Evolutionary conservation across 495 filamentous ascomycete genomes (phyloP), one percentile per base, ranked within the genome.

Genomic region (Cercophora newfieldiana): DNA sequence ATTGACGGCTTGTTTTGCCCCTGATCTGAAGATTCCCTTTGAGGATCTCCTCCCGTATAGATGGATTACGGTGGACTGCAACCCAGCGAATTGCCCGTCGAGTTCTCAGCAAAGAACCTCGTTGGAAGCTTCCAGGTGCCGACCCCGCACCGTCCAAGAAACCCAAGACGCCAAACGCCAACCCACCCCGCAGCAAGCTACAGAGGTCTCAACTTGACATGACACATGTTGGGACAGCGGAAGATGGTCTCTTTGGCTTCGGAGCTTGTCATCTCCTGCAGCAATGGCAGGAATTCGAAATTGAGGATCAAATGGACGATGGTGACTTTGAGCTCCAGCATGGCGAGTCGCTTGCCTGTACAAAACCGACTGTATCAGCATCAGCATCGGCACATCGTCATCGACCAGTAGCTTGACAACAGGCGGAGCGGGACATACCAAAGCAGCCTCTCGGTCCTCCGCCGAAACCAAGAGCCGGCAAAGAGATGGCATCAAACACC

Each of bases 271-370:
- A 69, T 29, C 37, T 69, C 59, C 21, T 69, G 64, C 7, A 72
- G 74, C 44, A 75, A 48, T 16, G 72, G 67, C 44, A 72, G 66
- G 37, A 76, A 73, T 55, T 72, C 70, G 29, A 76, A 72, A 33
- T 66, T 73, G 54, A 75, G 66, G 30, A 71, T 53, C 7, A 67
- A 55, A 31, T 71, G 62, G 2, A 66, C 66, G 21, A 74, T 71
- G 26, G 74, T 70, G 53, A 73, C 71, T 29, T 64, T 66, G 22
- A 76, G 67, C 56, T 74, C 70, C 65, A 67, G 68, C 51, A 71
- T 67, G 3, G 70, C 72, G 28, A 76, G 60, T 25, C 68, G 57
- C 49, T 67, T 66, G 18, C 73, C 71, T 75, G 29, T n/a, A n/a
- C n/a, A n/a, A n/a, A n/a, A n/a, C n/a, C n/a, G n/a, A n/a, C n/a